Evolutionary conservation across 1,139 yeast species (phyloP).

Genomic region (Protomyces gravidus): DNA sequence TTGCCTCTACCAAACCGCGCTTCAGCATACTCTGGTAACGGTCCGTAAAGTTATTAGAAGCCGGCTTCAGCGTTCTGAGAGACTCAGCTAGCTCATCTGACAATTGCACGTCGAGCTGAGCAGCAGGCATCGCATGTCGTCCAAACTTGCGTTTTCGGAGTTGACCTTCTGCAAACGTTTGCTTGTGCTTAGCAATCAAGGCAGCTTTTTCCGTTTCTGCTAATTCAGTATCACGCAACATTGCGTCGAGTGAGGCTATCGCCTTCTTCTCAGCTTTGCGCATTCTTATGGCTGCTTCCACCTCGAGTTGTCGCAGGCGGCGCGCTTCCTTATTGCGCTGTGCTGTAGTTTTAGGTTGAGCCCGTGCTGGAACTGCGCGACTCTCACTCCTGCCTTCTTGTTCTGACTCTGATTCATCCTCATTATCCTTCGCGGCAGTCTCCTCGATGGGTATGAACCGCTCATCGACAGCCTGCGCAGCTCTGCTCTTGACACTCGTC

Average conservation of each 20-base stretch:
- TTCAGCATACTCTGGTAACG: conserved; percentile 77
- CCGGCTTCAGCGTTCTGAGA: conserved; percentile 72
- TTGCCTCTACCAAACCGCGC: conserved; percentile 78
- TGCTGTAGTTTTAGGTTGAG: conserved; percentile 54
- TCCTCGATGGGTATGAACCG: conserved; percentile 44
- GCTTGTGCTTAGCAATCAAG: conserved; percentile 2
- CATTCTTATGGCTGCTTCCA: conserved; percentile 14
- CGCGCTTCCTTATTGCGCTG: conserved; percentile 58
- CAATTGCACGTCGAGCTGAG: conserved; percentile 76
- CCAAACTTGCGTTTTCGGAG: conserved; percentile 42
- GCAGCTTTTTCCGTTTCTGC: conserved; percentile 13
- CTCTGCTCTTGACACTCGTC: conserved; percentile 42
- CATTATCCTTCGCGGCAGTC: conserved; percentile 42
- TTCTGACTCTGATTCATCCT: conserved; percentile 41
- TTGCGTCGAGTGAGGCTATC: conserved; percentile 16
- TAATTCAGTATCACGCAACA: conserved; percentile 1
- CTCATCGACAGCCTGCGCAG: conserved; percentile 45
- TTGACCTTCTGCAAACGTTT: neutral
- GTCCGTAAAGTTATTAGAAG: conserved; percentile 81
- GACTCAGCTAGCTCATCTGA: conserved; percentile 86
- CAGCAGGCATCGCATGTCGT: conserved; percentile 57
- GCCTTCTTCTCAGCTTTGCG: conserved; percentile 22
- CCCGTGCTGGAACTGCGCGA: conserved; percentile 42
- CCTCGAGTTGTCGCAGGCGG: conserved; percentile 13
- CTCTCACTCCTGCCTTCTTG: conserved; percentile 39